Evolutionary conservation across 495 filamentous ascomycete genomes (phyloP), one percentile per base, ranked within the genome.

Genomic region (Massariosphaeria phaeospora): DNA sequence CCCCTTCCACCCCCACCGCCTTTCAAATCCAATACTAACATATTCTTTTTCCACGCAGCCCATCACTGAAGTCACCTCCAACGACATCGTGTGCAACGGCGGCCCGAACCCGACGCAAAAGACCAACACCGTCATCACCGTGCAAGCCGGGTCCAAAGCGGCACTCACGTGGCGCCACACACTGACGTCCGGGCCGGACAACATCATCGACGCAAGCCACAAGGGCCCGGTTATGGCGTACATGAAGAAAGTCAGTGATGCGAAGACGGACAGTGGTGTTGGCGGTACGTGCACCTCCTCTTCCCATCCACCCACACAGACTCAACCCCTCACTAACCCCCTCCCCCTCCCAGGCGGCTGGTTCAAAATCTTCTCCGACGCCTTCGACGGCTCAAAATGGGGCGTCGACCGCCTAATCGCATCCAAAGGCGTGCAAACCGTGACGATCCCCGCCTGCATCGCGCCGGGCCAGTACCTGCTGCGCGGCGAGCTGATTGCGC

Each of bases 361-460:
- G 57, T 60, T 60, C 50, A 60, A 60, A 27, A 55, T 60, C 34
- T 12, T 26, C 20, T 25, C 49, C 30, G 57, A 61, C 27, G 43
- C 35, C 35, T 39, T 61, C 45, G 49, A 76, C 58, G 71, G 69
- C 26, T 68, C 67, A 59, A 69, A 69, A 36, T 80, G 77, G 77
- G 77, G 74, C 13, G 77, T 80, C 31, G 76, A 79, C 60, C 73
- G 69, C 64, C 69, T 64, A 67, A 70, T 78, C 49, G 61, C 73
- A 48, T 69, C 61, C 62, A 34, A 61, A 10, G 74, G 72, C 39
- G 73, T 71, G 70, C 69, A 75, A 56, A 71, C 74, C 55, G 73
- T 76, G 52, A 67, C 66, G 34, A 72, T 75, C 62, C 71, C 74
- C n/a, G 35, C 55, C 8, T 75, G 72, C 56, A 60, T 79, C 31